Percentiles rank a stretch among this genome's conserved stretches.
These are phyloP conservation scores for Phytophthora nicotianae DNA, from an alignment of 352 stramenopile genomes.

Conservation along the genomic window DNA sequence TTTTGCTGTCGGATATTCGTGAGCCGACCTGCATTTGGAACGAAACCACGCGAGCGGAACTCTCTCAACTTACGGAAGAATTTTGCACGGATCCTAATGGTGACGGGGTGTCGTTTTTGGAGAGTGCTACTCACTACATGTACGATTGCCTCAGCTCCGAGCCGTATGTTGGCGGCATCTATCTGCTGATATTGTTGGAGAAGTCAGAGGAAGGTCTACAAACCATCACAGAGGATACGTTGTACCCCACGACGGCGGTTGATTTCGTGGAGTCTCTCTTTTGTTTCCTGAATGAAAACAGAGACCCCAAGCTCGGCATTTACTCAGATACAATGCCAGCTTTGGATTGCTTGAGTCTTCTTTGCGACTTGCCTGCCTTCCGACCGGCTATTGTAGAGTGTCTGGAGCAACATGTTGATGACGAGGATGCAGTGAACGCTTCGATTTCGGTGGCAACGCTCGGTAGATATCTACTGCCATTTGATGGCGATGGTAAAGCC, in stretches of 20 bases:
- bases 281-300: slow-evolving; percentile 81
- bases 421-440: slow-evolving; percentile 63
- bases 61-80: slow-evolving; percentile 79
- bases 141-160: slow-evolving; percentile 82
- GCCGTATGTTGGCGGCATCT: slow-evolving; percentile 73
- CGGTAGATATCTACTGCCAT: slow-evolving; percentile 76
- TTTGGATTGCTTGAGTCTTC: slow-evolving; percentile 70
- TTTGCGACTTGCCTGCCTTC: slow-evolving; percentile 71
- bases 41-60: slow-evolving; percentile 55
- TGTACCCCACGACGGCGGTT: slow-evolving; percentile 58
- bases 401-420: slow-evolving; percentile 67
- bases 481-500: slow-evolving; percentile 55
- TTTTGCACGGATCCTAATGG: slow-evolving; percentile 62
- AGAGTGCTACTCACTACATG: slow-evolving; percentile 76
- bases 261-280: slow-evolving; percentile 74
- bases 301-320: slow-evolving; percentile 69
- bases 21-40: slow-evolving; percentile 85
- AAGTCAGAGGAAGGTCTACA: slow-evolving; percentile 58
- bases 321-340: slow-evolving; percentile 80
- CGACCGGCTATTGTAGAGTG: slow-evolving; percentile 61
- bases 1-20: slow-evolving; percentile 73
- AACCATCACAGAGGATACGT: slow-evolving; percentile 51
- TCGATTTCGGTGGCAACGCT: slow-evolving; percentile 79
- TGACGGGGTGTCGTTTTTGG: slow-evolving; percentile 68
- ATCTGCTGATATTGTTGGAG: slow-evolving; percentile 68